These are phyloP conservation scores for Wallacemonas sp. DNA, from an alignment of 208 protist species.

Conservation along the genomic window DNA sequence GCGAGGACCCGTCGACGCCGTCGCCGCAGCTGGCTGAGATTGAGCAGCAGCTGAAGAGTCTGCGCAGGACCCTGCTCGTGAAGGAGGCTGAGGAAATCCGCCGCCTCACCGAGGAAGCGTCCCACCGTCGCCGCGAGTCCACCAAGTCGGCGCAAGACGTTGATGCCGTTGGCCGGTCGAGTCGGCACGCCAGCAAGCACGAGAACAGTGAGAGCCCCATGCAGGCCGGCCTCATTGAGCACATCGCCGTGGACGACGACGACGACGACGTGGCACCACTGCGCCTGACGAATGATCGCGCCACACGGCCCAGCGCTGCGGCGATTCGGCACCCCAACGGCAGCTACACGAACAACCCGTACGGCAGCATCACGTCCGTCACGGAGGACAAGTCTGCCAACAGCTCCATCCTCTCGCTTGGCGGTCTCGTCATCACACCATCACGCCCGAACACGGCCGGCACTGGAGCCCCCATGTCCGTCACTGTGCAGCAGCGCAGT, in stretches of 20 bases:
- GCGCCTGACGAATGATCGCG: constrained; percentile 6
- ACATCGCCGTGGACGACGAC: constrained; percentile 19
- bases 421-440: constrained; percentile 2
- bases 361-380: constrained; percentile 44
- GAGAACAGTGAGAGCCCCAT: constrained; percentile 4
- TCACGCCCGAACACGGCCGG: background rate
- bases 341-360: constrained; percentile 48
- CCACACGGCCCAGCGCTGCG: constrained; percentile 11
- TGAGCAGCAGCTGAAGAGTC: constrained; percentile 26
- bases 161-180: background rate
- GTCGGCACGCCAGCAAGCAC: background rate
- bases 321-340: constrained; percentile 28
- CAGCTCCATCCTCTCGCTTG: constrained; percentile 1
- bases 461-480: constrained; percentile 18
- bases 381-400: constrained; percentile 18
- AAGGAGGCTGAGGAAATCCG: constrained; percentile 23
- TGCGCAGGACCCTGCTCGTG: constrained; percentile 26
- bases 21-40: constrained; percentile 11
- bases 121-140: constrained; percentile 19
- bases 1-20: constrained; percentile 10
- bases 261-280: constrained; percentile 24
- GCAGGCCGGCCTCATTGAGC: background rate
- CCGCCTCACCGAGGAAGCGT: background rate
- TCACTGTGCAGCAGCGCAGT: constrained; percentile 28
- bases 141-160: background rate